Evolutionary conservation across 768 basidiomycete genomes (phyloP).

Genomic region (Strobilomyces confusus): DNA sequence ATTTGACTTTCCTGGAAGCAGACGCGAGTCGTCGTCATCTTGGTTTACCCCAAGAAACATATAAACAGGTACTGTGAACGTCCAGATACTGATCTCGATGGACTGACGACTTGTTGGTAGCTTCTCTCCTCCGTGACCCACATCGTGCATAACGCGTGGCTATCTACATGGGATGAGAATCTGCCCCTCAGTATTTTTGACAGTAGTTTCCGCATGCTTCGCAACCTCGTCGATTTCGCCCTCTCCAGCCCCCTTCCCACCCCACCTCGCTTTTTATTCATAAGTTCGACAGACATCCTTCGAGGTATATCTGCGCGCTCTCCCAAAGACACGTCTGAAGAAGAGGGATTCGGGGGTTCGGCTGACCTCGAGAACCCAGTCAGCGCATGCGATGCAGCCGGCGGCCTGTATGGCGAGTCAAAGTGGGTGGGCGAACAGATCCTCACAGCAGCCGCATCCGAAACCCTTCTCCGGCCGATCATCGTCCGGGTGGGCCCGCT

Average conservation of each 20-base stretch:
- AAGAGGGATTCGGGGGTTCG: not conserved
- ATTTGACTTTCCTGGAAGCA: slow-evolving; percentile 32
- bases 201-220: slow-evolving; percentile 13
- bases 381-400: slow-evolving; percentile 9
- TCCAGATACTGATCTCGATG: not conserved
- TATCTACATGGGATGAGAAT: slow-evolving; percentile 1
- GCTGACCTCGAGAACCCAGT: not conserved
- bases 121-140: slow-evolving; percentile 30
- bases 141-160: slow-evolving; percentile 35
- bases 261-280: slow-evolving; percentile 33
- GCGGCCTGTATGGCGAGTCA: slow-evolving; percentile 13
- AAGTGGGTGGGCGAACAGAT: slow-evolving; percentile 26
- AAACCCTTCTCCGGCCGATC: slow-evolving; percentile 22
- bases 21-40: slow-evolving; percentile 21
- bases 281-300: slow-evolving; percentile 24
- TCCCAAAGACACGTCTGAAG: not conserved
- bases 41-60: slow-evolving; percentile 24
- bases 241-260: slow-evolving; percentile 26
- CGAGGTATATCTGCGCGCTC: not conserved
- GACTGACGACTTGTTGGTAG: slow-evolving; percentile 6
- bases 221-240: slow-evolving; percentile 36
- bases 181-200: slow-evolving; percentile 10
- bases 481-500: slow-evolving; percentile 38
- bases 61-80: slow-evolving; percentile 22
- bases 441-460: slow-evolving; percentile 14